Evolutionary conservation across 2,329 filamentous ascomycete genomes (phyloP), one percentile per base, ranked within the genome.

Genomic region (Aureobasidium sp.): DNA sequence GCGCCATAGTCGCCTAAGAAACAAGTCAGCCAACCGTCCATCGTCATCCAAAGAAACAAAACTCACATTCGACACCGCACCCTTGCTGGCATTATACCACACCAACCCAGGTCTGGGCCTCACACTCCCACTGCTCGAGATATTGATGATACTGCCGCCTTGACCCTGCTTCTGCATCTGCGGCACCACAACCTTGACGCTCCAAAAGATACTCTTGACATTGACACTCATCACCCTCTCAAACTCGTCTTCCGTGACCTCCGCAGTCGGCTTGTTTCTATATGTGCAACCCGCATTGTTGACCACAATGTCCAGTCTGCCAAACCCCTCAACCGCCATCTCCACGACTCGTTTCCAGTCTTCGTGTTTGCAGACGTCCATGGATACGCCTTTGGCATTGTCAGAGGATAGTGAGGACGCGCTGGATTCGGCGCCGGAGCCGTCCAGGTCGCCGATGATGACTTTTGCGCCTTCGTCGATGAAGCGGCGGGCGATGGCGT

Each of bases 21-120:
- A 52, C 9, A 20, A 12, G 47, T 61, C 27, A 53, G 49, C 55
- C 25, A 42, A 47, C 44, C n/a, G 27, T 11, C 31, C 20, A 27
- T 8, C 20, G 17, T 20, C 17, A 22, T 9, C 29, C 20, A 11
- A 17, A 14, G 48, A 34, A 34, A 31, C 39, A 17, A 11, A 0
- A 69, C 70, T 72, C 47, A 72, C 84, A 75, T 82, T 72, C 66
- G 70, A 73, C 29, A 87, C 82, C 0, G 86, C 86, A 0, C 82
- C 85, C 70, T 89, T 89, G 47, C 81, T 84, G 1, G 86, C 84
- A 68, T 88, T 88, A 68, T 89, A 89, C 86, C 86, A 89, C 1
- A 86, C 85, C 49, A 89, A 69, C 0, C 84, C 82, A 0, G 84
- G 83, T 27, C 86, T 77, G 0, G 86, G 87, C 29, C 87, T 74